Conservation (phyloP, 1,284 basidiomycete species). For the Moesziomyces sp. region DNA sequence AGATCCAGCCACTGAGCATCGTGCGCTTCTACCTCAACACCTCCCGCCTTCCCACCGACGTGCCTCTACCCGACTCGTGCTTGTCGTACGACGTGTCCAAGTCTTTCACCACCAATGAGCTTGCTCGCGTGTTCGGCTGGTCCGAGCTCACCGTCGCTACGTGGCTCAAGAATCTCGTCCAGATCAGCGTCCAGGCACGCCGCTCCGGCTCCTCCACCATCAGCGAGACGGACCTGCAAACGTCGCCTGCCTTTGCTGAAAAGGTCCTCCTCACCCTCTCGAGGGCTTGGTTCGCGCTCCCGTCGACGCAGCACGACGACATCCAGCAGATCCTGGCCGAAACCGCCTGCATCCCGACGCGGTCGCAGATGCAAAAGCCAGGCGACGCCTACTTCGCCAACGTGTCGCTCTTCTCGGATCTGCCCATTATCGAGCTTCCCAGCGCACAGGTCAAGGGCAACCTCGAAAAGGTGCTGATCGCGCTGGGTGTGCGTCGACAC, state of each 20-base stretch:
- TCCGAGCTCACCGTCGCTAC: constrained; percentile 79
- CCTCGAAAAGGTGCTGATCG: constrained; percentile 80
- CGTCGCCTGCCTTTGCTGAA: constrained; percentile 83
- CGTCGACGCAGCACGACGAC: constrained; percentile 74
- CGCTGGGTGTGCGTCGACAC: constrained; percentile 87
- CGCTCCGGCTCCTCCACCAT: constrained; percentile 56
- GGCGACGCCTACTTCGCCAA: constrained; percentile 86
- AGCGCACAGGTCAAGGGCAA: constrained; percentile 77
- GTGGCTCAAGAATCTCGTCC: constrained; percentile 79
- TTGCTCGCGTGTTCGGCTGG: constrained; percentile 74
- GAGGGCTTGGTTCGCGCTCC: constrained; percentile 80
- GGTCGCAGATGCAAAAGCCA: constrained; percentile 79
- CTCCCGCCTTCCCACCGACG: constrained; percentile 80
- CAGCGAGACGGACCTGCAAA: constrained; percentile 75
- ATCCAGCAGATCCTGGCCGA: constrained; percentile 74
- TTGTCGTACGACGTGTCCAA: constrained; percentile 77
- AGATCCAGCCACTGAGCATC: constrained; percentile 71
- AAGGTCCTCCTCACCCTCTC: constrained; percentile 79
- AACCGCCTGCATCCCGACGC: constrained; percentile 85
- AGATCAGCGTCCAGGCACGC: constrained; percentile 68
- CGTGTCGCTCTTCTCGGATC: constrained; percentile 86
- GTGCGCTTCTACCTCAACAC: constrained; percentile 81
- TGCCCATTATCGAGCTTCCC: constrained; percentile 79
- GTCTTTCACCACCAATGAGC: constrained; percentile 71
- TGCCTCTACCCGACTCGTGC: constrained; percentile 82